Evolutionary conservation across 805 yeast genomes (phyloP), one percentile per base, ranked within the genome.

Genomic region (Ogataea philodendri): DNA sequence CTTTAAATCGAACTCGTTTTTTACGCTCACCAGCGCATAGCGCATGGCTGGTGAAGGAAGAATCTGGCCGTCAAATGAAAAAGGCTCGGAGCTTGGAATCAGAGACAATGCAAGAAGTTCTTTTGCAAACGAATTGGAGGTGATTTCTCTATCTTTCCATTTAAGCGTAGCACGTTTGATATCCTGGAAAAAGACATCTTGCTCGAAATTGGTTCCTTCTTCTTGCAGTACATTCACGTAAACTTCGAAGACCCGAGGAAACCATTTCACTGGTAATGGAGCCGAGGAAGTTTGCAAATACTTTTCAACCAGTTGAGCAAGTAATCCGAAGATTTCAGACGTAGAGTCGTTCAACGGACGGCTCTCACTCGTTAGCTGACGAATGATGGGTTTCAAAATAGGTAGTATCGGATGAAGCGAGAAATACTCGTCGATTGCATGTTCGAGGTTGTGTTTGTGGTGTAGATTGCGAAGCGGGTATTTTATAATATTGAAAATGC

Each of bases 21-120:
- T 51, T 5, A 45, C 44, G 13, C 25, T n/a, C 15, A 46, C 43
- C 15, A 57, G 21, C 5, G 61, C 57, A 39, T 42, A 47, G 14
- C 62, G 42, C 59, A 57, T 55, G 17, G 46, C 46, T 3, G 48
- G 37, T 2, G 54, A 46, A 0, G 63, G 61, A 2, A 49, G 28
- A 2, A 23, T 14, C 2, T 29, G 26, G 3, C 49, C 51, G 9
- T 41, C 41, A 16, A 36, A 46, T 0, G 25, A 5, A 20, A 48
- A 47, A 1, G 48, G 46, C 31, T 46, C 49, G 1, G 57, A 48
- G 15, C 53, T 52, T 4, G 60, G 60, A n/a, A 55, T 41, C 15
- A 52, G 26, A 1, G 57, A 51, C n/a, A 55, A 30, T 9, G 48
- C 44, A 21, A 44, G 37, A 3, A 60, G 32, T 8, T 49, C 51